Evolutionary conservation across 768 basidiomycete genomes (phyloP), one percentile per base, ranked within the genome.

Genomic region (Albatrellus ellisii): DNA sequence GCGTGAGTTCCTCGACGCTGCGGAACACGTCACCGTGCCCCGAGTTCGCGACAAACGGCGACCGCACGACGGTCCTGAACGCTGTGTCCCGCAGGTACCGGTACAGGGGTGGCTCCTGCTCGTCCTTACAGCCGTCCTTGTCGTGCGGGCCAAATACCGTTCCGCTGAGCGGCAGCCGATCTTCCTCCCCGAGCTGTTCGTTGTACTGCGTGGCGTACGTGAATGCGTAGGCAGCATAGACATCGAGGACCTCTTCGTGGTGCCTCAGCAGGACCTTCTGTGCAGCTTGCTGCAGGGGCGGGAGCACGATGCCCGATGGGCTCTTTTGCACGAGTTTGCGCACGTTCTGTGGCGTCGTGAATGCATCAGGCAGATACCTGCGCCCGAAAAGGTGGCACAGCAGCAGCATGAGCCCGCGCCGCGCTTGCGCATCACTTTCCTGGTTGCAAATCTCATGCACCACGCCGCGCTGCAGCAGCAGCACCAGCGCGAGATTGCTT

Each of bases 301-400:
- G 72, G 5, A 83, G 63, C 11, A 77, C 51, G 26, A 84, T 66
- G 53, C 63, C 62, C 3, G 77, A 81, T 2, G 78, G 68, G 17
- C 68, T 76, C 29, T 61, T 67, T 45, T 58, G 57, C 18, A 58
- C 56, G 15, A 73, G 53, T 1, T 51, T 42, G 8, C 54, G 52
- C 8, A 65, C 45, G 28, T 66, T 62, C 15, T 60, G 46, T 7
- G 60, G 54, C 20, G 62, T 65, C 10, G 64, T 52, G 35, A 66
- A 70, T 4, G 68, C 59, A 9, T 53, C 53, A 0, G 75, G 68
- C 5, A 80, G 57, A 49, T 72, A 65, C 8, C 68, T 66, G n/a
- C 78, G 69, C 5, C 72, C 74, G 46, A 83, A 82, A 10, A 83
- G 65, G 55, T 79, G 72, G n/a, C 68, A 68, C 59, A 84, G 62